Base-by-base conservation (phyloP, 1,284 basidiomycete genomes). In the Malassezia japonica region DNA sequence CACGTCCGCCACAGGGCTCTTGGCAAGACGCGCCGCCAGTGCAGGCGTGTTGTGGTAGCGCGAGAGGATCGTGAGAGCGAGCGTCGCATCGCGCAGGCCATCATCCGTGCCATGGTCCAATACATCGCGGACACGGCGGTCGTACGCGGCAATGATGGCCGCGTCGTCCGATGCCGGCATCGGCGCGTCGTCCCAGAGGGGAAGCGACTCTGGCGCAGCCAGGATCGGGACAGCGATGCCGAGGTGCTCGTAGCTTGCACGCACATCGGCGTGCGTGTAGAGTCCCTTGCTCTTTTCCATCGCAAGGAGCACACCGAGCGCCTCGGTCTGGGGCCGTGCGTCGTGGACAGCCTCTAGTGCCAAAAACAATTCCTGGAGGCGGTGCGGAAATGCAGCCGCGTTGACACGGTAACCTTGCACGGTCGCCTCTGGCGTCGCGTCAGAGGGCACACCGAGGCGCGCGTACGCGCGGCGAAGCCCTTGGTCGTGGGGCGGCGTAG, bases 1-100 rank as follows among this genome's bases (percentile, higher is more conserved):
- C 6, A 82, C 80, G 36, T 81, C 82, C 80, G 87, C 21, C 9
- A 48, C 27, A 13, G 42, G 35, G 12, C 33, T 36, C 12, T 20
- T 20, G 3, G 18, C n/a, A 23, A 20, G n/a, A 12, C 45, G 44
- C 37, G 20, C 38, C 6, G 34, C 37, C 18, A 47, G 41, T 12
- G 45, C 35, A 25, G 25, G 25, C 16, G 24, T 23, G 4, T 16
- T 8, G 13, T 47, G 25, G 27, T 25, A 23, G n/a, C 24, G 45
- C 5, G 51, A 32, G 8, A 54, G 25, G 15, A 23, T 40, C 3
- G 25, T 27, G 23, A 54, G 21, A 1, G 51, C 51, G 8, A 15
- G 33, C 16, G 15, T 16, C 8, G 39, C 46, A n/a, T 15, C 27
- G 6, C 20, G 20, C 21, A 43, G 32, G 8, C 28, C 32, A 9